These are phyloP conservation scores for Trichoderma guizhouense DNA, from an alignment of 2,329 filamentous ascomycete species.

Conservation along the genomic window DNA sequence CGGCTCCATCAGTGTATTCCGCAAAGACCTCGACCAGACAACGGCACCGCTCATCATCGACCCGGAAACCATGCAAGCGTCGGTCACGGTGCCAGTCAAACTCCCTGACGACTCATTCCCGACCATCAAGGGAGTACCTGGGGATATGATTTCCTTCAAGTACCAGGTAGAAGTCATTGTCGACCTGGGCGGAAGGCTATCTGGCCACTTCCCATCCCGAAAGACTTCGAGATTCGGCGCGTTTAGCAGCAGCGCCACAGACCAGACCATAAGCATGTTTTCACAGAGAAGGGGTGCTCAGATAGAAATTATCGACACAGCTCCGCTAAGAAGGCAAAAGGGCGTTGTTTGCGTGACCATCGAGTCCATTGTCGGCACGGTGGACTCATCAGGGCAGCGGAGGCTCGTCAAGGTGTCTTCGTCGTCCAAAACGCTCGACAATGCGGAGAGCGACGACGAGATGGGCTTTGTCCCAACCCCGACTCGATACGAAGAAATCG, in stretches of 20 bases:
- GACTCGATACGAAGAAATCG: constrained; percentile 15
- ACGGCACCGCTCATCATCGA: constrained; percentile 87
- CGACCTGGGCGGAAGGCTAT: constrained; percentile 83
- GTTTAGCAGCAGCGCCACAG: constrained; percentile 28
- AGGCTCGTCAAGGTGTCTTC: constrained; percentile 27
- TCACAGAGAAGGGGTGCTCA: constrained; percentile 46
- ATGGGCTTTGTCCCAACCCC: constrained; percentile 24
- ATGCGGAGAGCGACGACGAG: constrained; percentile 33
- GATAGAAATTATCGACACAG: constrained; percentile 84
- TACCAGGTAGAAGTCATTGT: constrained; percentile 92
- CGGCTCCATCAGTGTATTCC: constrained; percentile 85
- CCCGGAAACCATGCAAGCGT: constrained; percentile 71
- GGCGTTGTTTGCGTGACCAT: constrained; percentile 85
- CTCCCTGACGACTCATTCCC: constrained; percentile 90
- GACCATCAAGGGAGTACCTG: constrained; percentile 84
- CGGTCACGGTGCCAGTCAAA: constrained; percentile 77
- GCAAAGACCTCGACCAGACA: constrained; percentile 88
- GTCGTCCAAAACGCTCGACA: constrained; percentile 27
- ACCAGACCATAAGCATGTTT: constrained; percentile 30
- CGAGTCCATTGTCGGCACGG: constrained; percentile 82
- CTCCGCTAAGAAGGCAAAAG: constrained; percentile 81
- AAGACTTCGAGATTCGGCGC: constrained; percentile 48
- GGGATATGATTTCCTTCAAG: constrained; percentile 91
- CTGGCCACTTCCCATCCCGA: constrained; percentile 66
- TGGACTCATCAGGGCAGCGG: constrained; percentile 59